Base-by-base conservation (phyloP, 164 flowering plant genomes). In the Cinnamomum chago region DNA sequence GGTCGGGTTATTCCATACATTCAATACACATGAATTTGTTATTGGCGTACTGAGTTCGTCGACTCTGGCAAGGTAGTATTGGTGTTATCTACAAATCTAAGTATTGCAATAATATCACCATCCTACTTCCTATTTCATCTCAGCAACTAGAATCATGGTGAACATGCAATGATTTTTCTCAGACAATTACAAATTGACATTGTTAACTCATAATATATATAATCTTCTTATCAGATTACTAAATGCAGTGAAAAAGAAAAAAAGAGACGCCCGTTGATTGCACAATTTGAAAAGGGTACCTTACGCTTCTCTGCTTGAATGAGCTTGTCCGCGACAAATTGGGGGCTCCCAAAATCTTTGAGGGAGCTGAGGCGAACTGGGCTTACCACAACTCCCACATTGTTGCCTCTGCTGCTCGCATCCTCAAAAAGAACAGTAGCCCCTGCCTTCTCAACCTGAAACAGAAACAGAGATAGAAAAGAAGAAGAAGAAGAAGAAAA, bases 391-490 rank as follows among this genome's bases (percentile, higher is more conserved):
- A 95, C 88, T 23, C 97, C 97, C 22, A 93, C 77, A 83, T 81
- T 95, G 86, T 95, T 92, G 17, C 83, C 86, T 72, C 88, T 86
- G 67, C 82, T 87, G 33, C 79, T 85, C 23, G 76, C 76, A 70
- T 95, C 96, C 82, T 95, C 92, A 80, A 95, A 93, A 75, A 95
- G 75, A 73, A 79, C 92, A 28, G 90, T 88, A 22, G 97, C 99
- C 58, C 99, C 98, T 18, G 96, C 94, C 80, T 95, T 95, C 9
- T 95, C 99, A 28, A 95, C 94, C 98, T 92, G 66, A 65, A 28
- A 40, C 28, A 51, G 72, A 58, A 52, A 25, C 58, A 25, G 12
- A 52, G 4, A 12, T 20, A 20, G 18, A 51, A 51, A 10, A 9
- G 62, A 14, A 10, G 11, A 35, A 18, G 11, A 24, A 50, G 47